Percentiles rank a stretch among this genome's conserved stretches.
Evolutionary conservation across 106 monocot species (phyloP).

Genomic region (Apostasia shenzhenica): DNA sequence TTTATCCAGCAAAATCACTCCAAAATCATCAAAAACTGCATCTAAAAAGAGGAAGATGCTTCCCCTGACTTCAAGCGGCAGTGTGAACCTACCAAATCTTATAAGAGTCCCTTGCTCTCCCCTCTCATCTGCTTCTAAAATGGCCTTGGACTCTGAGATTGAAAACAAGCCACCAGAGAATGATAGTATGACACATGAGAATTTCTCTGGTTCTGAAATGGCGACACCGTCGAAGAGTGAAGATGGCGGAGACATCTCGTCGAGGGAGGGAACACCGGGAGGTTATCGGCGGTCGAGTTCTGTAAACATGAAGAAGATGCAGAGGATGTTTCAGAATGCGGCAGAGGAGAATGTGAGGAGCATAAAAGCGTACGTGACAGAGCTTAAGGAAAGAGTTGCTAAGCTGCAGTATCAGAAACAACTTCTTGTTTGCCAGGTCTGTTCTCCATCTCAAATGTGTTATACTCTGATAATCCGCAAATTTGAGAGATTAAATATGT

Average conservation of each 20-base stretch:
- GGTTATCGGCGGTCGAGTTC: conserved; percentile 64
- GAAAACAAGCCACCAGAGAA: conserved; percentile 70
- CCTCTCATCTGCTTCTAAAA: conserved; percentile 45
- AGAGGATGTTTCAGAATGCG: conserved; percentile 95
- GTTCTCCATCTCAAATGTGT: not conserved
- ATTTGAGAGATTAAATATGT: too few species aligned
- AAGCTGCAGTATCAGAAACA: conserved; percentile 99
- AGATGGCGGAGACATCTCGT: conserved; percentile 53
- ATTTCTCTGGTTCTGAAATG: conserved; percentile 30
- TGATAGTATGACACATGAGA: conserved; percentile 16
- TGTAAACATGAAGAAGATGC: conserved; percentile 97
- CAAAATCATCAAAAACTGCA: conserved; percentile 43
- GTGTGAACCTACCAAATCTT: conserved; percentile 37
- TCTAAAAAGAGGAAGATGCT: conserved; percentile 62
- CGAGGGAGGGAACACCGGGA: conserved; percentile 67
- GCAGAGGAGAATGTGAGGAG: conserved; percentile 87
- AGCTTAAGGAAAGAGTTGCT: conserved; percentile 87
- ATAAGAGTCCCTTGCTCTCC: conserved; percentile 90
- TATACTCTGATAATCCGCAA: not conserved
- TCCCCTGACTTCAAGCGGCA: conserved; percentile 48
- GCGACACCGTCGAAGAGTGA: conserved; percentile 65
- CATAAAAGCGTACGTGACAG: conserved; percentile 88
- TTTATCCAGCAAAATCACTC: conserved; percentile 11
- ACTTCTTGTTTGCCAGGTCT: conserved; percentile 88
- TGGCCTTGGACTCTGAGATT: conserved; percentile 31